Percentiles rank a stretch among this genome's conserved stretches.
phyloP scores from a whole-genome alignment of 495 filamentous ascomycete genomes.

The Penicillium diatomitis region DNA sequence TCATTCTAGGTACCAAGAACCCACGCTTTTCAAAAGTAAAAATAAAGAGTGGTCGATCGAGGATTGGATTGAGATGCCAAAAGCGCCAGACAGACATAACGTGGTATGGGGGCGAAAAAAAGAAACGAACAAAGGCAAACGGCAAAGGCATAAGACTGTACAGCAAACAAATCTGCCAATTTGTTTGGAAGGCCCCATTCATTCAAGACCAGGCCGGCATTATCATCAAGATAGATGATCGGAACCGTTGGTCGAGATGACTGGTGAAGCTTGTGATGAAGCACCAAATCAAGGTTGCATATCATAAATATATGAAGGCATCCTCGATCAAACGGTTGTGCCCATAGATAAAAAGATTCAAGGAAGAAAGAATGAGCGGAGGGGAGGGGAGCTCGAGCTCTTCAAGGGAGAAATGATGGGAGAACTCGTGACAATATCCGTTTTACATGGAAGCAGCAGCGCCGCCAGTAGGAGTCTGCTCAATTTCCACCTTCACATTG shows the following conservation, averaged over 20 bases:
- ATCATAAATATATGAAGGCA: neutral
- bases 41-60: slow-evolving; percentile 18
- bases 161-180: slow-evolving; percentile 22
- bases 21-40: slow-evolving; percentile 11
- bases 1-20: slow-evolving; percentile 25
- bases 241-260: too few relatives aligned
- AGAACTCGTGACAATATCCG: neutral
- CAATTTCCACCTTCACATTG: slow-evolving; percentile 41
- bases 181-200: slow-evolving; percentile 11
- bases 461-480: slow-evolving; percentile 19
- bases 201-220: too few relatives aligned
- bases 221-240: too few relatives aligned
- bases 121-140: slow-evolving; percentile 10
- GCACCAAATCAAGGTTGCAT: too few relatives aligned
- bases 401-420: neutral
- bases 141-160: slow-evolving; percentile 19
- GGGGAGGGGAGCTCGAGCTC: neutral
- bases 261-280: too few relatives aligned
- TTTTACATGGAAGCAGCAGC: slow-evolving; percentile 23
- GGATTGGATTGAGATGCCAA: slow-evolving; percentile 15
- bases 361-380: neutral
- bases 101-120: slow-evolving; percentile 9
- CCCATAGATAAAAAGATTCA: neutral
- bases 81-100: slow-evolving; percentile 17
- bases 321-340: slow-evolving; percentile 18